Conservation (phyloP, 192 early-diverging fungal species). For the Coemansia umbellata region DNA sequence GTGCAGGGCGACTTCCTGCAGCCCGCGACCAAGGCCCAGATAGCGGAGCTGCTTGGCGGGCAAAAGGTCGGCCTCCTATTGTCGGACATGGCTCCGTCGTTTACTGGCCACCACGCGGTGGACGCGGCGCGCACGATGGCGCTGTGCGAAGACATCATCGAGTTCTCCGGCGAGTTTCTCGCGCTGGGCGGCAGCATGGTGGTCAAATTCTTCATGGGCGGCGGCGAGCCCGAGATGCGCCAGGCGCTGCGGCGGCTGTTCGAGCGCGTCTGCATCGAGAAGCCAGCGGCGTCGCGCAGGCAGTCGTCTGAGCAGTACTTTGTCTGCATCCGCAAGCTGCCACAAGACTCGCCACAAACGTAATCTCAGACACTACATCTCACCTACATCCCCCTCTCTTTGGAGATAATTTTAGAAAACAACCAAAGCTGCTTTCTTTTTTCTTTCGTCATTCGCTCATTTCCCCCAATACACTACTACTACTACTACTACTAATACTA, state of each 20-base stretch:
- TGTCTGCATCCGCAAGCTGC: constrained; percentile 54
- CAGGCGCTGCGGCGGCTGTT: constrained; percentile 51
- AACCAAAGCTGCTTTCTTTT: not conserved
- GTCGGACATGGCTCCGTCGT: constrained; percentile 81
- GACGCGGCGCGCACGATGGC: constrained; percentile 64
- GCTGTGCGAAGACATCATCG: constrained; percentile 65
- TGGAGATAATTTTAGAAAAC: not conserved
- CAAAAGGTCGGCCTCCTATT: constrained; percentile 49
- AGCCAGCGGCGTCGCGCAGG: constrained; percentile 63
- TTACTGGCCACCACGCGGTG: constrained; percentile 63
- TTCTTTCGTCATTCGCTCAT: constrained; percentile 3
- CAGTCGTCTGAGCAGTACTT: constrained; percentile 70
- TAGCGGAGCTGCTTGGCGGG: constrained; percentile 28
- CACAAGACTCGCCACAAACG: too few species aligned
- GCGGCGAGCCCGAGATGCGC: constrained; percentile 51
- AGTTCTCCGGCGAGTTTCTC: constrained; percentile 55
- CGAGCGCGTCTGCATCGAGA: constrained; percentile 58
- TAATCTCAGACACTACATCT: too few species aligned
- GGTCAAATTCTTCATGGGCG: constrained; percentile 68
- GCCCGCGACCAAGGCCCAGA: constrained; percentile 21
- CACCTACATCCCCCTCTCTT: not conserved
- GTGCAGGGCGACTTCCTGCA: constrained; percentile 69
- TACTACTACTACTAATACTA: too few species aligned
- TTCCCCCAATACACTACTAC: too few species aligned
- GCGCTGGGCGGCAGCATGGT: constrained; percentile 26